These are phyloP conservation scores for Teunomyces lycoperdinae DNA, from an alignment of 805 yeast genomes.

Conservation along the genomic window DNA sequence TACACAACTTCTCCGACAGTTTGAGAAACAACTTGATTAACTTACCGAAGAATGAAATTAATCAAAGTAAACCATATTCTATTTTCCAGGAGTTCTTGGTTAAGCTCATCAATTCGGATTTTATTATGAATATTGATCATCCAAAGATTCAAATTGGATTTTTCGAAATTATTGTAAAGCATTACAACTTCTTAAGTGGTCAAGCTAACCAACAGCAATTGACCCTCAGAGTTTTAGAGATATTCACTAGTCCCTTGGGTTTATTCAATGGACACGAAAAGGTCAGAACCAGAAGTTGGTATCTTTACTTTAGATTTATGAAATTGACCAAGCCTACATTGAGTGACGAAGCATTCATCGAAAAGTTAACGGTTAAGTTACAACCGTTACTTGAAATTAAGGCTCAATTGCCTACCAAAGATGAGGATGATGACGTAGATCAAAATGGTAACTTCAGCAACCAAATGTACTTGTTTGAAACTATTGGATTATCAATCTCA, in stretches of 20 bases:
- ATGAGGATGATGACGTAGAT: constrained; percentile 52
- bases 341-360: constrained; percentile 47
- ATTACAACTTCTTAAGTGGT: constrained; percentile 55
- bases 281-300: constrained; percentile 88
- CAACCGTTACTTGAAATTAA: constrained; percentile 62
- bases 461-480: constrained; percentile 82
- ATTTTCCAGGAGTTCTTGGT: constrained; percentile 62
- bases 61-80: constrained; percentile 61
- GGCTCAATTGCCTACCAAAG: constrained; percentile 52
- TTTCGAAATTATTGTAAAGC: constrained; percentile 83
- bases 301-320: constrained; percentile 77
- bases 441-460: constrained; percentile 62
- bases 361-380: constrained; percentile 57
- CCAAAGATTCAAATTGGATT: constrained; percentile 79
- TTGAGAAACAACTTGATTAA: constrained; percentile 75
- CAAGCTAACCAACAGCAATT: constrained; percentile 44
- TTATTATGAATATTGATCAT: constrained; percentile 53
- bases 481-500: constrained; percentile 74
- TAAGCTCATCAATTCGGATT: constrained; percentile 48
- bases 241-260: constrained; percentile 79
- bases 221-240: constrained; percentile 62
- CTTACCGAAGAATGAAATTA: constrained; percentile 62
- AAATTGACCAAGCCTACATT: constrained; percentile 66
- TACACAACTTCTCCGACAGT: constrained; percentile 75
- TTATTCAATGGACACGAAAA: constrained; percentile 70